Evolutionary conservation across 2,329 filamentous ascomycete species (phyloP).

Genomic region (Colletotrichum liriopes): DNA sequence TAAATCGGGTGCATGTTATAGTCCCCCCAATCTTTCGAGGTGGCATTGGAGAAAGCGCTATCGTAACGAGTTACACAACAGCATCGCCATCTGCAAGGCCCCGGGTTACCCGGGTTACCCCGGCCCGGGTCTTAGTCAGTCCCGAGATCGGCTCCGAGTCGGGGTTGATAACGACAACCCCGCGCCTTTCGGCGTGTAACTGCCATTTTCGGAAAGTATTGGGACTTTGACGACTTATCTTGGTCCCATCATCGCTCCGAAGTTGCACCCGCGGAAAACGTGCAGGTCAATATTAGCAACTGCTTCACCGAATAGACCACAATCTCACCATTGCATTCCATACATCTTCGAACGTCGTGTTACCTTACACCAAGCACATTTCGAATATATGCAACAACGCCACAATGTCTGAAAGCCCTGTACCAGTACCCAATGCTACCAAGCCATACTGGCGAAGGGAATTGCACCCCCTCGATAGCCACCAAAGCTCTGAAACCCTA

Average conservation of each 20-base stretch:
- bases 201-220: neutral
- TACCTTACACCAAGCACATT: neutral
- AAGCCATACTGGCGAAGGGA: conserved; percentile 38
- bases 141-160: conserved; percentile 33
- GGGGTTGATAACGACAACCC: conserved; percentile 20
- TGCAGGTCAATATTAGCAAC: neutral
- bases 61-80: neutral
- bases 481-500: conserved; percentile 34
- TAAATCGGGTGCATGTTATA: neutral
- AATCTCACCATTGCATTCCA: neutral
- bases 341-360: neutral
- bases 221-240: neutral
- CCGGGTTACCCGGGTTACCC: neutral
- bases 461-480: conserved; percentile 37
- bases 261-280: neutral
- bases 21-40: neutral
- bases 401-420: conserved; percentile 7
- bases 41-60: neutral
- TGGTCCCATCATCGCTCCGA: neutral
- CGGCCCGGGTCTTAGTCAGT: conserved; percentile 4
- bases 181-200: conserved; percentile 17
- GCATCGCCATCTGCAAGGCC: neutral
- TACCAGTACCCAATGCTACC: conserved; percentile 28
- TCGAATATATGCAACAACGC: neutral
- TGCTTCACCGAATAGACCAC: neutral